These are phyloP conservation scores for Rhynchosporium secalis DNA, from an alignment of 2,329 filamentous ascomycete genomes.

Conservation along the genomic window DNA sequence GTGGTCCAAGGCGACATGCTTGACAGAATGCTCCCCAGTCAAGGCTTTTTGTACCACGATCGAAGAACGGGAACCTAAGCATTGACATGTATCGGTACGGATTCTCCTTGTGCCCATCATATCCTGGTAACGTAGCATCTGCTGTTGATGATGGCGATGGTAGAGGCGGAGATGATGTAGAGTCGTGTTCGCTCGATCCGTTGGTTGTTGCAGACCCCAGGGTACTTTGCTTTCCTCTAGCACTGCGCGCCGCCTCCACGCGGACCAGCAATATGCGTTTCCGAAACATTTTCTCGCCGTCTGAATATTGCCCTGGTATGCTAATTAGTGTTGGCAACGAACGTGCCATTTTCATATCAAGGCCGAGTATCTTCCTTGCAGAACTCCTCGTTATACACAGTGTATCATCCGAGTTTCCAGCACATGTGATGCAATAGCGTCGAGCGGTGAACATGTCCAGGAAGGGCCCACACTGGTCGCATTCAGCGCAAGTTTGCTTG, in stretches of 20 bases:
- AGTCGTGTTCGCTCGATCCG: too few species aligned
- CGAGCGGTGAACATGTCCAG: conserved; percentile 26
- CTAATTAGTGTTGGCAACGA: conserved; percentile 22
- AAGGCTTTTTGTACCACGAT: conserved; percentile 21
- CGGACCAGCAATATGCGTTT: conserved; percentile 21
- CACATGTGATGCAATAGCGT: conserved; percentile 22
- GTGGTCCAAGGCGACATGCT: conserved; percentile 25
- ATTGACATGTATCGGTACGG: conserved; percentile 27
- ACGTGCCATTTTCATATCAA: conserved; percentile 19
- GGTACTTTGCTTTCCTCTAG: background rate
- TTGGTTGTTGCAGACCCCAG: too few species aligned
- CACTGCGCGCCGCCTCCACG: conserved; percentile 7
- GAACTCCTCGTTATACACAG: conserved; percentile 17
- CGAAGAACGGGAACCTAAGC: conserved; percentile 21
- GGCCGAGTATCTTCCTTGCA: conserved; percentile 15
- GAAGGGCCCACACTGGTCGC: conserved; percentile 26
- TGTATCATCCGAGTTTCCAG: conserved; percentile 3
- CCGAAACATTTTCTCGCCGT: conserved; percentile 18
- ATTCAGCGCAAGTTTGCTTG: conserved; percentile 22
- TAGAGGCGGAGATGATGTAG: too few species aligned
- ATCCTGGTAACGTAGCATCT: background rate
- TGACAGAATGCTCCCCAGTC: conserved; percentile 25
- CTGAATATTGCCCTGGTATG: conserved; percentile 21
- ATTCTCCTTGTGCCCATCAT: conserved; percentile 17
- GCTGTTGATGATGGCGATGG: too few species aligned